Conservation (phyloP, 352 stramenopile species). For the Pythium sukuiense region DNA sequence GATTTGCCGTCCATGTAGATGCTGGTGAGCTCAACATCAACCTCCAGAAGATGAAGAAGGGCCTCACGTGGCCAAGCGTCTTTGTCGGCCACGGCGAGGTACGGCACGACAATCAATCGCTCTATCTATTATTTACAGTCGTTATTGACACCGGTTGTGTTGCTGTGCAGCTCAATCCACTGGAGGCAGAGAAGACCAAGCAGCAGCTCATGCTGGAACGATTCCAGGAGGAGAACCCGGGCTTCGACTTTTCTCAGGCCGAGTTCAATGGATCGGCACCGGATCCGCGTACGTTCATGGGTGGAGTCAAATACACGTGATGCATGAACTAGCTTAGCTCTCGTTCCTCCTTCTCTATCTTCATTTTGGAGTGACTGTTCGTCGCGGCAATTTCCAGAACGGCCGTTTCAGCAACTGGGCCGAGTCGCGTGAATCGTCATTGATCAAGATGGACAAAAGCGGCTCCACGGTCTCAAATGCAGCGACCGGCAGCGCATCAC, state of each 20-base stretch:
- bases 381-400: background rate
- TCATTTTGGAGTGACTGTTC: constrained; percentile 1
- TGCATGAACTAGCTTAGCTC: background rate
- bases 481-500: constrained; percentile 27
- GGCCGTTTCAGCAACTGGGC: background rate
- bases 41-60: constrained; percentile 96
- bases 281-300: constrained; percentile 97
- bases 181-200: constrained; percentile 92
- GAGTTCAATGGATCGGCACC: constrained; percentile 96
- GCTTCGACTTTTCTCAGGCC: constrained; percentile 97
- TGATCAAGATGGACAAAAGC: constrained; percentile 25
- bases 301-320: constrained; percentile 89
- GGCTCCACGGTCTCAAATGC: constrained; percentile 14
- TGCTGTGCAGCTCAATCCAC: constrained; percentile 73
- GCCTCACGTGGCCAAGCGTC: constrained; percentile 92
- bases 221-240: constrained; percentile 98
- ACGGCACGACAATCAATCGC: no score
- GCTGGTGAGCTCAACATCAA: constrained; percentile 90
- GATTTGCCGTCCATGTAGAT: constrained; percentile 45
- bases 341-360: background rate
- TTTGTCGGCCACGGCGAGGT: constrained; percentile 87
- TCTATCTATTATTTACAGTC: no score
- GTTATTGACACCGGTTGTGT: background rate
- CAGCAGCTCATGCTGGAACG: constrained; percentile 97
- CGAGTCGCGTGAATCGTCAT: background rate